These are phyloP conservation scores for Marasmius tenuissimus DNA, from an alignment of 1,284 basidiomycete genomes.

Conservation along the genomic window DNA sequence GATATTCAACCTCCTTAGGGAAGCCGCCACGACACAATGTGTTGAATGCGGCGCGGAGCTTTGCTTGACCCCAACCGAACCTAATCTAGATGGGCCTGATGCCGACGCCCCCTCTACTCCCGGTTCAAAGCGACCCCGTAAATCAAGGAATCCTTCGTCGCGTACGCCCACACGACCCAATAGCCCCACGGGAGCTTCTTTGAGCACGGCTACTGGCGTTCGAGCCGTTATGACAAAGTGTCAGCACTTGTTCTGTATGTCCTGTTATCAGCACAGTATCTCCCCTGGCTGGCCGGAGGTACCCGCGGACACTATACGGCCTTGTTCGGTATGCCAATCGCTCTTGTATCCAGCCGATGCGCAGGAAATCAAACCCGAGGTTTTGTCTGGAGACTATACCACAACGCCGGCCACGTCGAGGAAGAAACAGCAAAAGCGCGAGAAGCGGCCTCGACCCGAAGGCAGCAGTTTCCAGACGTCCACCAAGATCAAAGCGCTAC, in stretches of 20 bases:
- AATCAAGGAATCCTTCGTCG: slow-evolving; percentile 54
- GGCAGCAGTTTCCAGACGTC: slow-evolving; percentile 70
- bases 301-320: slow-evolving; percentile 51
- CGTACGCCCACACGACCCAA: slow-evolving; percentile 69
- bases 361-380: slow-evolving; percentile 69
- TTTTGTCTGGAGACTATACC: slow-evolving; percentile 25
- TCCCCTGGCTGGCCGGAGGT: slow-evolving; percentile 82
- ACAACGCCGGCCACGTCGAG: slow-evolving; percentile 38
- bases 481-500: slow-evolving; percentile 82
- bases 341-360: slow-evolving; percentile 67
- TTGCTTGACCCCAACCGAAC: slow-evolving; percentile 35
- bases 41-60: slow-evolving; percentile 85
- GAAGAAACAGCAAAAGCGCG: slow-evolving; percentile 67
- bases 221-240: slow-evolving; percentile 85
- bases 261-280: slow-evolving; percentile 76
- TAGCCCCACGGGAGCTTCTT: slow-evolving; percentile 47
- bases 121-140: slow-evolving; percentile 62
- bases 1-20: slow-evolving; percentile 80
- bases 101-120: slow-evolving; percentile 48
- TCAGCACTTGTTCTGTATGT: slow-evolving; percentile 87
- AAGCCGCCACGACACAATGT: slow-evolving; percentile 86
- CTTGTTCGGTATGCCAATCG: slow-evolving; percentile 76
- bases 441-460: slow-evolving; percentile 63
- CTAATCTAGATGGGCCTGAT: slow-evolving; percentile 46
- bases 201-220: slow-evolving; percentile 18